These are phyloP conservation scores for Pogostemon cablin DNA, from an alignment of 257 asterid genomes.

Conservation along the genomic window DNA sequence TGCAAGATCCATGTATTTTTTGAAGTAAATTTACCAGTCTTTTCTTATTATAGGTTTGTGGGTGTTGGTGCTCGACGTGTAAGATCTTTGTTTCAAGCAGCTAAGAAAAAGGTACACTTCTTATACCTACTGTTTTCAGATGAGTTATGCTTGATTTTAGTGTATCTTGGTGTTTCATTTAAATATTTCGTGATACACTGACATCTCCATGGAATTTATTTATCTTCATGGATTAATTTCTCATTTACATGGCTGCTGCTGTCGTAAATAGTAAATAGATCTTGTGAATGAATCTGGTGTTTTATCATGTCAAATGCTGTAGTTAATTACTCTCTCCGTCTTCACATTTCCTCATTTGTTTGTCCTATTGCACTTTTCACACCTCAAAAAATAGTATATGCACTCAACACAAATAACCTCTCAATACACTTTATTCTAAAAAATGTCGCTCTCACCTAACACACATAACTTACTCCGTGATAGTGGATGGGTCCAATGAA, in stretches of 20 bases:
- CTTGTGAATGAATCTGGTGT: slow-evolving; percentile 6
- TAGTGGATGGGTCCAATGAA: not conserved
- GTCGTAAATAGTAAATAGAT: slow-evolving; percentile 14
- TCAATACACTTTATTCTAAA: too few species aligned
- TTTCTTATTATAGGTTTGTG: slow-evolving; percentile 71
- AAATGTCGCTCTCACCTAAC: too few species aligned
- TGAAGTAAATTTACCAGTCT: slow-evolving; percentile 28
- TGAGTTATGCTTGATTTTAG: slow-evolving; percentile 11
- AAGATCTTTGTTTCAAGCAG: slow-evolving; percentile 97
- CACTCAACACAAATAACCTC: too few species aligned
- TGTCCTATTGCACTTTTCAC: too few species aligned
- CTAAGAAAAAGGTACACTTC: slow-evolving; percentile 80
- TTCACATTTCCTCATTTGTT: too few species aligned
- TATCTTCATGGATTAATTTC: not conserved
- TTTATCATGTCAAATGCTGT: not conserved
- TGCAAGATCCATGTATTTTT: not conserved
- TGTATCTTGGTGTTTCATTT: not conserved
- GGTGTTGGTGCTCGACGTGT: slow-evolving; percentile 99
- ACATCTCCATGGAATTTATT: too few species aligned
- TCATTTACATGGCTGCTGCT: not conserved
- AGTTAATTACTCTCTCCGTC: not conserved
- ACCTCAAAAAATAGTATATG: too few species aligned
- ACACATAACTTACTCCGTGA: too few species aligned
- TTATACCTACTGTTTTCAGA: slow-evolving; percentile 13
- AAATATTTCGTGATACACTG: not conserved